Evolutionary conservation across 1,139 yeast genomes (phyloP), one percentile per base, ranked within the genome.

Genomic region (Protomyces arabidopsidicola): DNA sequence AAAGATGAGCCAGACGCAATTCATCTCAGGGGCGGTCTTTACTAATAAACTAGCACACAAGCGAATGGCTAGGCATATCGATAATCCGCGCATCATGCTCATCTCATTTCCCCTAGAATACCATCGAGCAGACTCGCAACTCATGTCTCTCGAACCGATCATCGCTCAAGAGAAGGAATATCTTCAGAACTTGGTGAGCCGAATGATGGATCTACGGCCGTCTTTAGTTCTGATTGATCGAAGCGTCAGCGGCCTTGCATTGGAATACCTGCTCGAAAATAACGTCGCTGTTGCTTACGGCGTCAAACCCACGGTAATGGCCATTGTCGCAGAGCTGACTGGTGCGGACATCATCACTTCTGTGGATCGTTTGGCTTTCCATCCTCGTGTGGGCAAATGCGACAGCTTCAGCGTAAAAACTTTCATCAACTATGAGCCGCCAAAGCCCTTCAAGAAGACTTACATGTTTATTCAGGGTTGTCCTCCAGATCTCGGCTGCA

Each of bases 41-140:
- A 88, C 98, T 0, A 90, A 91, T 69, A 84, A 86, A 38, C 78
- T 91, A 50, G 96, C 96, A n/a, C 78, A 88, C 53, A 89, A 86
- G 71, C 75, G 82, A 2, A 95, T 95, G 98, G 82, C 90, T 0
- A 75, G 83, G 3, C 72, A 73, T 10, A 79, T 95, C 6, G 71
- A 73, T 0, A 80, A 82, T 58, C 98, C 99, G 0, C 82, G 86
- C 65, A 87, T 95, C 53, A 84, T 95, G 64, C 78, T 95, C 38
- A 80, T 95, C 10, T 87, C 90, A 80, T 93, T 95, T 70, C 97
- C 98, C 0, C 78, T 95, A 34, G 98, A 91, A 72, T 93, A 90
- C 70, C 81, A 86, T 68, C 84, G 87, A 67, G 93, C 87, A 64
- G 87, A 83, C 45, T 61, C 65, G 53, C 62, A 58, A 22, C 88